Evolutionary conservation across 169 alveolate genomes (phyloP), one percentile per base, ranked within the genome.

Genomic region (Theileria annulata): DNA sequence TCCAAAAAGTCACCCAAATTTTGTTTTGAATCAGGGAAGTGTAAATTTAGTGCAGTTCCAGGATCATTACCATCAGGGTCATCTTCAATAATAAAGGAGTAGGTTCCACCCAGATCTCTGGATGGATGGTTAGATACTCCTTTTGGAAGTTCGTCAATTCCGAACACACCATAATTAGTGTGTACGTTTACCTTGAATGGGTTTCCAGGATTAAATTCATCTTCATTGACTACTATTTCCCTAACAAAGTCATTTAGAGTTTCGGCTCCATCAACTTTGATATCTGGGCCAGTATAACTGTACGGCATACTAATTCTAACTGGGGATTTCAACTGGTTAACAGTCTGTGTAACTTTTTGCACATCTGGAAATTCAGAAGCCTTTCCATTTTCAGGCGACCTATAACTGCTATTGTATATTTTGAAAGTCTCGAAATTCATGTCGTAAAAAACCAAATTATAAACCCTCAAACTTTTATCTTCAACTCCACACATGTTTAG

Each of bases 291-390:
- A n/a, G 28, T 33, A 49, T 82, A 82, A 19, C 70, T 64, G 35
- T 77, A 72, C 15, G 89, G 89, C 89, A 82, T 82, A 72, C 70
- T 82, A 15, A 82, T 60, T 64, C 69, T 49, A 31, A 82, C 81
- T 21, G 79, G 71, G 2, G 79, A 72, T 51, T 56, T 42, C 37
- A 72, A 49, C 8, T 62, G n/a, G 12, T 30, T 72, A 15, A 35
- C 69, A 15, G 76, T 72, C 47, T 69, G 33, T 17, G 79, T n/a
- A 15, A 58, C 42, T 72, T 35, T 58, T 9, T 13, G 3, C 13
- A 58, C 70, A 9, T 72, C 60, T n/a, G 70, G 69, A 42, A 72
- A 56, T 21, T 58, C 77, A 25, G 37, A 2, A 27, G 28, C 12
- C 66, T 10, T 21, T 6, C 35, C 35, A 48, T 51, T 23, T n/a